Evolutionary conservation across 2,329 filamentous ascomycete genomes (phyloP).

Genomic region (Penicillium janthinellum): DNA sequence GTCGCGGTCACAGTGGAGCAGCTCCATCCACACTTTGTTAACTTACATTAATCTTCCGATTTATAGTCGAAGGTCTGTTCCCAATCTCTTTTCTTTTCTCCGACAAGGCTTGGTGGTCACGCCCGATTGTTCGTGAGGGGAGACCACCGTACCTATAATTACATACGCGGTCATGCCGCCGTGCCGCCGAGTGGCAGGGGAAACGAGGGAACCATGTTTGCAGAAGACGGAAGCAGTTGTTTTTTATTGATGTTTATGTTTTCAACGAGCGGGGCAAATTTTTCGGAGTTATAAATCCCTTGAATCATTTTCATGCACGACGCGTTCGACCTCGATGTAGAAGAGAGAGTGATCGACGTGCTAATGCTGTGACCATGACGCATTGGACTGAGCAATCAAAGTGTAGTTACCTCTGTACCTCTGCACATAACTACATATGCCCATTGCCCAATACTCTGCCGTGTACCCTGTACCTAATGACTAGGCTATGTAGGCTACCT

Average conservation of each 20-base stretch:
- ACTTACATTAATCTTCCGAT: neutral
- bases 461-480: too few species aligned
- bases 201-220: constrained; percentile 16
- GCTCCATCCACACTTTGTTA: neutral
- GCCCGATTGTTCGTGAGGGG: neutral
- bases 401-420: neutral
- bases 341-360: too few species aligned
- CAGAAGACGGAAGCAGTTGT: constrained; percentile 12
- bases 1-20: neutral
- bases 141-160: neutral
- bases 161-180: constrained; percentile 1
- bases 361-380: neutral
- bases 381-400: neutral
- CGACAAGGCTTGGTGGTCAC: neutral
- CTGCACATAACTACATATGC: neutral
- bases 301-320: neutral
- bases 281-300: neutral
- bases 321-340: neutral
- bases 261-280: neutral
- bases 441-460: neutral
- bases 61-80: neutral
- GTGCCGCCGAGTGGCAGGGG: constrained; percentile 8
- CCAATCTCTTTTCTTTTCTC: neutral
- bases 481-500: too few species aligned
- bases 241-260: neutral